Base-by-base conservation (phyloP, 225 moss, liverwort and hornwort genomes). In the Lunularia cruciata region DNA sequence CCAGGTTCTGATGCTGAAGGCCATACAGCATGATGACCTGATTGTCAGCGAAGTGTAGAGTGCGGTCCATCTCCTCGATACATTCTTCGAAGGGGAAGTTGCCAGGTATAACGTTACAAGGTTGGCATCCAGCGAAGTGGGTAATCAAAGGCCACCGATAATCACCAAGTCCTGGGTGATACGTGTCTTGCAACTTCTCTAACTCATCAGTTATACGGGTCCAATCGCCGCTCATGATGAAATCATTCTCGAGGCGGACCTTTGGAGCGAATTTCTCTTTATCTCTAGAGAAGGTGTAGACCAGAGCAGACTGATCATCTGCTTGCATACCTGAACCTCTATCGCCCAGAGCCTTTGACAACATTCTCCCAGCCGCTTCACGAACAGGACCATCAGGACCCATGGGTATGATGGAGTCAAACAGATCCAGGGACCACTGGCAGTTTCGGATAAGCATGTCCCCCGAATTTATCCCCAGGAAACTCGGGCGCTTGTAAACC, bases 21-120 rank as follows among this genome's bases (percentile, higher is more conserved):
- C 86, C 90, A 15, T 88, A 92, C 26, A 59, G 65, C 38, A 83
- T 81, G 63, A 88, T 43, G 48, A 90, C 72, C 70, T 90, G 90
- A 20, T 90, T 86, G 39, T 92, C 92, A 11, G 90, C 90, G 47
- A 88, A 88, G 79, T 92, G 85, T 68, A 92, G 77, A 0, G 92
- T 78, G 0, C 87, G 86, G 68, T 88, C 82, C 92, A 92, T 92
- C 72, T 83, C 83, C 35, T 72, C 79, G 61, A 85, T 76, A 37
- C 92, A 92, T 20, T 88, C 88, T 58, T 74, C 76, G 72, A 76
- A 73, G 27, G 69, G 18, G 42, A 57, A 69, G 1, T 14, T 74
- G 9, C 63, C 81, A 5, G 1, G 4, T 32, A n/a, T 33, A 0
- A 3, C 19, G 1, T 47, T 31, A 79, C 92, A 92, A 1, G 76